Percentiles rank a stretch among this genome's conserved stretches.
Evolutionary conservation across 805 yeast species (phyloP).

Genomic region (Candida andamanensis): DNA sequence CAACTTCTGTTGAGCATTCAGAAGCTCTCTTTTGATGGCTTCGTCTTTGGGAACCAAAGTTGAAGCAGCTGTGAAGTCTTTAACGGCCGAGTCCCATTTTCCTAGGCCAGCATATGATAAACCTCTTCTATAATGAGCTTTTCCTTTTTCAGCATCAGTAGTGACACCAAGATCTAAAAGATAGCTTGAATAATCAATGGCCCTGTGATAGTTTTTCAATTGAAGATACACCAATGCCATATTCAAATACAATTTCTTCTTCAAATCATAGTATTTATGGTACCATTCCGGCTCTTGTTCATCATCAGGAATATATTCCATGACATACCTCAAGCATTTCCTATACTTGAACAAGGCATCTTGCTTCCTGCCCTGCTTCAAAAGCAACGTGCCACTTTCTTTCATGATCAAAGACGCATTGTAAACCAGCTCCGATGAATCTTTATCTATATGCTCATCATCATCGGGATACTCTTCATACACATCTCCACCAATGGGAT

Average conservation of each 20-base stretch:
- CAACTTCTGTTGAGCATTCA: conserved; percentile 34
- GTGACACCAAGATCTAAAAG: conserved; percentile 47
- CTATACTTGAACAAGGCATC: conserved; percentile 59
- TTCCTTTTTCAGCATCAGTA: conserved; percentile 43
- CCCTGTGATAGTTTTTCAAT: conserved; percentile 41
- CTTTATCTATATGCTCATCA: conserved; percentile 52
- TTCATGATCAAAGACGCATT: conserved; percentile 54
- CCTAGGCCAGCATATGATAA: conserved; percentile 38
- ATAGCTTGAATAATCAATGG: conserved; percentile 51
- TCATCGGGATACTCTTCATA: conserved; percentile 80
- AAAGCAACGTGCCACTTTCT: conserved; percentile 58
- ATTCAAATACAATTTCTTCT: conserved; percentile 53
- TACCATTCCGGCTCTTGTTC: conserved; percentile 55
- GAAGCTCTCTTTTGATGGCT: conserved; percentile 41
- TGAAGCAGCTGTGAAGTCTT: conserved; percentile 41
- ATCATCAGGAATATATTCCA: conserved; percentile 67
- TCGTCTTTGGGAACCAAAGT: conserved; percentile 45
- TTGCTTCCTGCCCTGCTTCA: conserved; percentile 45
- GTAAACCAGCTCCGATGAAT: conserved; percentile 49
- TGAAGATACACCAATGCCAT: conserved; percentile 53
- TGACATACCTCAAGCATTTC: conserved; percentile 63
- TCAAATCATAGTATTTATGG: conserved; percentile 44
- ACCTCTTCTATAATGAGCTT: conserved; percentile 56
- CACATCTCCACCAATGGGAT: conserved; percentile 59
- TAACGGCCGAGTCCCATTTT: conserved; percentile 46